A percentile compares a stretch with the other conserved stretches of the same genome.
These are phyloP conservation scores for Coelastrella sp. DNA, from an alignment of 139 green algal species.

Conservation along the genomic window DNA sequence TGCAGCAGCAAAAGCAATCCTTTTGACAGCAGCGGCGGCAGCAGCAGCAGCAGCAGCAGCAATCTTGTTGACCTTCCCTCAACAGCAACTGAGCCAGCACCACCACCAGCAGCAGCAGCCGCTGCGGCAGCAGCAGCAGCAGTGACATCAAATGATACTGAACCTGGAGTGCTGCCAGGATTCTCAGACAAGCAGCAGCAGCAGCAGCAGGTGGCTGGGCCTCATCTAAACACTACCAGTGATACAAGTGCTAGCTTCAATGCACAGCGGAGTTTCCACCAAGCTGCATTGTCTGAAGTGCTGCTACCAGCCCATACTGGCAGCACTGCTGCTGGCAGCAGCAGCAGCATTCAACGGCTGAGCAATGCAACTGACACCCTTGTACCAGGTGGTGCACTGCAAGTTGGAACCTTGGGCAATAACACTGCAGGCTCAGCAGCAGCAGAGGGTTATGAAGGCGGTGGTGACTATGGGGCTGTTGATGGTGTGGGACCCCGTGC, in stretches of 20 bases:
- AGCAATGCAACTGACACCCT: not conserved
- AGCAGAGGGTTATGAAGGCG: not conserved
- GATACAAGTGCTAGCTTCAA: too few relatives aligned
- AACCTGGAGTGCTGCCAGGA: too few relatives aligned
- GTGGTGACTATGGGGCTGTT: not conserved
- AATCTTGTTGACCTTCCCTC: too few relatives aligned
- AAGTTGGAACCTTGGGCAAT: not conserved
- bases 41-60: not conserved
- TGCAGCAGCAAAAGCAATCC: not conserved
- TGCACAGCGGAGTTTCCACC: slow-evolving; percentile 13
- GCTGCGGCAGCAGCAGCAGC: not conserved
- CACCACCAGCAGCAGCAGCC: not conserved
- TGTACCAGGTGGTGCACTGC: not conserved
- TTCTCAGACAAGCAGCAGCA: not conserved
- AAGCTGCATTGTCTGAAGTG: not conserved
- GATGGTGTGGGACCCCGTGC: not conserved
- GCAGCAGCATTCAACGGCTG: not conserved
- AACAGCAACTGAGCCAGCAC: not conserved
- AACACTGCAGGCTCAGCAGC: not conserved
- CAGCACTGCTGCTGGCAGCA: not conserved
- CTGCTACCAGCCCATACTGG: not conserved
- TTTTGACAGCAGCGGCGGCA: not conserved
- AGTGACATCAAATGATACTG: too few relatives aligned
- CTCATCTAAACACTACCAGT: not conserved
- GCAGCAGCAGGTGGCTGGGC: not conserved